Conservation (phyloP, 805 yeast genomes). For the baker's yeast (Saccharomyces cerevisiae) region DNA sequence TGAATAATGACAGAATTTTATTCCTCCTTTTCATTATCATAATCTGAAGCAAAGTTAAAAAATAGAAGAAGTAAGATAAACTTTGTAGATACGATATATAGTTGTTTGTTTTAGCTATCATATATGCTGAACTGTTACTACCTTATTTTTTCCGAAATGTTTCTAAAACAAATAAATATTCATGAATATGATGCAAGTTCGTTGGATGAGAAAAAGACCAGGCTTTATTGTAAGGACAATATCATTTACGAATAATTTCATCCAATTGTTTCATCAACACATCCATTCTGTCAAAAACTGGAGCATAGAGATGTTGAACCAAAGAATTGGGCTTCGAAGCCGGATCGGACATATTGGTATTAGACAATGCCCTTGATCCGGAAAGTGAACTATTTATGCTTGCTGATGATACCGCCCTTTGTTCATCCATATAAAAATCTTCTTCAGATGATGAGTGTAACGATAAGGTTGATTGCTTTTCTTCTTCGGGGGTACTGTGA, state of each 20-base stretch:
- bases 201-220: background rate
- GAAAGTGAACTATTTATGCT: constrained; percentile 23
- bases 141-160: background rate
- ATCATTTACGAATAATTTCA: constrained; percentile 7
- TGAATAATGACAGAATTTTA: too few species aligned
- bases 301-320: constrained; percentile 48
- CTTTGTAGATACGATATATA: background rate
- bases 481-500: background rate
- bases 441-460: constrained; percentile 11
- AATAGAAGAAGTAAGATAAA: background rate
- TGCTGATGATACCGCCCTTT: constrained; percentile 20
- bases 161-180: background rate
- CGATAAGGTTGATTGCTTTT: constrained; percentile 7
- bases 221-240: background rate
- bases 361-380: constrained; percentile 6
- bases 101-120: background rate
- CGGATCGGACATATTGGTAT: constrained; percentile 1
- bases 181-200: background rate
- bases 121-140: background rate
- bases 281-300: constrained; percentile 44
- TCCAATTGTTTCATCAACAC: constrained; percentile 26
- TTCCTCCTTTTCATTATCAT: too few species aligned
- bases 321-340: constrained; percentile 33
- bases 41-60: background rate
- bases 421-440: constrained; percentile 23